Evolutionary conservation across 2,329 filamentous ascomycete species (phyloP).

Genomic region (Xylariomycetidae sp.): DNA sequence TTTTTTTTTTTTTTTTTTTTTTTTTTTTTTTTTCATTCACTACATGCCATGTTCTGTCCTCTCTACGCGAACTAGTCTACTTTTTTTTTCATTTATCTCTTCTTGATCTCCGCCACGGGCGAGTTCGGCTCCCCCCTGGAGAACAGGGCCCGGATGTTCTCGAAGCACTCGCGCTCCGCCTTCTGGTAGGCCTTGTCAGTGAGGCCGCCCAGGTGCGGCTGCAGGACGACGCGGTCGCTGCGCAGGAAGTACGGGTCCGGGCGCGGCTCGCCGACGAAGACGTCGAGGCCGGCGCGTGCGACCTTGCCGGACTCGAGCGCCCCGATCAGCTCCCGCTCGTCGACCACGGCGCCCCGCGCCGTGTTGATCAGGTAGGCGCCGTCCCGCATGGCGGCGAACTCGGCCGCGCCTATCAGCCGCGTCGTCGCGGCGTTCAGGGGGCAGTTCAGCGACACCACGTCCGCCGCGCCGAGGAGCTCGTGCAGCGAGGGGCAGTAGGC

Average conservation of each 20-base stretch:
- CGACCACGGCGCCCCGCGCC: slow-evolving; percentile 25
- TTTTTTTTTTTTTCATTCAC: too few relatives aligned
- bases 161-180: slow-evolving; percentile 40
- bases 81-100: too few relatives aligned
- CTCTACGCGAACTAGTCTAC: too few relatives aligned
- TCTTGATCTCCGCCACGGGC: slow-evolving; percentile 28
- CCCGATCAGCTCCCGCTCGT: slow-evolving; percentile 22
- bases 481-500: slow-evolving; percentile 33
- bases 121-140: slow-evolving; percentile 32
- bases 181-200: slow-evolving; percentile 39
- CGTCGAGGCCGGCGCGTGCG: slow-evolving; percentile 25
- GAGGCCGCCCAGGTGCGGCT: slow-evolving; percentile 40
- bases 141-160: slow-evolving; percentile 38
- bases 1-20: too few relatives aligned
- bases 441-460: slow-evolving; percentile 34
- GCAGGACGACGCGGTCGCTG: slow-evolving; percentile 36
- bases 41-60: too few relatives aligned
- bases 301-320: slow-evolving; percentile 22
- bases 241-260: slow-evolving; percentile 29
- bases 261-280: slow-evolving; percentile 24
- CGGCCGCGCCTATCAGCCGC: slow-evolving; percentile 17
- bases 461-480: slow-evolving; percentile 33
- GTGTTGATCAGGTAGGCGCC: slow-evolving; percentile 24
- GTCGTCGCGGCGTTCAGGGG: slow-evolving; percentile 11
- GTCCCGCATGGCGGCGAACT: slow-evolving; percentile 17